Percentiles rank a stretch among this genome's conserved stretches.
Evolutionary conservation across 1,284 basidiomycete species (phyloP).

Genomic region (Xerocomus nothofagi): DNA sequence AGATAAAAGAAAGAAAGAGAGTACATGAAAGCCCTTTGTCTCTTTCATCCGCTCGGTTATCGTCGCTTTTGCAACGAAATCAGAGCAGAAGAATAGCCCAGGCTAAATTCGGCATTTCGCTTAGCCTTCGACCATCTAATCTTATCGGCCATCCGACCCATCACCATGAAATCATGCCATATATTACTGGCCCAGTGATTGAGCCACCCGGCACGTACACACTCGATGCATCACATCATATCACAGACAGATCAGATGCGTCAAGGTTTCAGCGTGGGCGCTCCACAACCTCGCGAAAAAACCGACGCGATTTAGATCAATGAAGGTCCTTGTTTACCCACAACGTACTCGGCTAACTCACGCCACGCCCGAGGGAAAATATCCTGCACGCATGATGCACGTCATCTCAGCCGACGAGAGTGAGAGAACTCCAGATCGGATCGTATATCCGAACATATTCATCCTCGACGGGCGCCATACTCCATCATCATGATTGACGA

Average conservation of each 20-base stretch:
- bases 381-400: conserved; percentile 20
- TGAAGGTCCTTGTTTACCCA: conserved; percentile 17
- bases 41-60: not conserved
- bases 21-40: conserved; percentile 4
- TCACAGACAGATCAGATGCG: conserved; percentile 25
- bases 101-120: conserved; percentile 13
- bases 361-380: conserved; percentile 18
- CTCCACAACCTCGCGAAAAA: conserved; percentile 31
- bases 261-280: conserved; percentile 32
- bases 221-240: conserved; percentile 5
- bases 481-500: conserved; percentile 5
- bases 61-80: conserved; percentile 4
- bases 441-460: conserved; percentile 17
- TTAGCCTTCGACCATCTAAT: conserved; percentile 28
- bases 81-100: not conserved
- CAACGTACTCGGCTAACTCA: conserved; percentile 31
- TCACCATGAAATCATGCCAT: conserved; percentile 22
- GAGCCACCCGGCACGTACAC: conserved; percentile 5
- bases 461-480: conserved; percentile 4
- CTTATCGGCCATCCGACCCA: conserved; percentile 25
- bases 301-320: conserved; percentile 20
- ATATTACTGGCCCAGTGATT: conserved; percentile 8
- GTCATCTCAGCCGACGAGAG: conserved; percentile 21
- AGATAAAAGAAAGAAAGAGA: not conserved
- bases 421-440: conserved; percentile 11